A percentile compares a stretch with the other conserved stretches of the same genome.
phyloP scores from a whole-genome alignment of 164 flowering plant species.

The Tetrastigma voinierianum region DNA sequence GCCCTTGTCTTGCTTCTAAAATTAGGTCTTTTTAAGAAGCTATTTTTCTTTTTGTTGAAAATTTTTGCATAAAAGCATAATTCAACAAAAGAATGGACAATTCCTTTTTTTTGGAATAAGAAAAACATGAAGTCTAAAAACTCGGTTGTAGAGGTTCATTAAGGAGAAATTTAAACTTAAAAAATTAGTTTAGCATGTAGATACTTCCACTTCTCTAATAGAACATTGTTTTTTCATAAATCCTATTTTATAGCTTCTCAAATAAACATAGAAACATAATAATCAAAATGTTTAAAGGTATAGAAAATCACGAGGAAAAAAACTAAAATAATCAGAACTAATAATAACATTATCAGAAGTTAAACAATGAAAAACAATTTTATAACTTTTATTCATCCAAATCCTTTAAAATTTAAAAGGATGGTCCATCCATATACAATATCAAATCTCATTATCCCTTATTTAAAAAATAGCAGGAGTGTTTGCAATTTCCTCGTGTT shows the following conservation, averaged over 20 bases:
- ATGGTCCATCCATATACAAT: too few species aligned
- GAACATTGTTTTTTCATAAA: conserved; percentile 63
- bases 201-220: conserved; percentile 81
- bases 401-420: too few species aligned
- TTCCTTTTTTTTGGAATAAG: neutral
- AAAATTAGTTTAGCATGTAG: conserved; percentile 71
- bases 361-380: too few species aligned
- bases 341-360: too few species aligned
- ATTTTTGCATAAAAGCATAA: too few species aligned
- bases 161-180: conserved; percentile 50
- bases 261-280: conserved; percentile 9
- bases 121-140: neutral
- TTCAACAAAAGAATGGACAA: neutral
- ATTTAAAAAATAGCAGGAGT: too few species aligned
- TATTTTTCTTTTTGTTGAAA: too few species aligned
- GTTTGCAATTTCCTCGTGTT: too few species aligned
- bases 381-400: too few species aligned
- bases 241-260: conserved; percentile 81
- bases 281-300: conserved; percentile 3
- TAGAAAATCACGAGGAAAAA: neutral
- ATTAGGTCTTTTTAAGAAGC: too few species aligned
- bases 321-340: too few species aligned
- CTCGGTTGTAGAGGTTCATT: neutral
- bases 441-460: too few species aligned
- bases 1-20: neutral